Percentiles rank a stretch among this genome's conserved stretches.
Conservation (phyloP, 345 rosid genomes). For the Populus euphratica region DNA sequence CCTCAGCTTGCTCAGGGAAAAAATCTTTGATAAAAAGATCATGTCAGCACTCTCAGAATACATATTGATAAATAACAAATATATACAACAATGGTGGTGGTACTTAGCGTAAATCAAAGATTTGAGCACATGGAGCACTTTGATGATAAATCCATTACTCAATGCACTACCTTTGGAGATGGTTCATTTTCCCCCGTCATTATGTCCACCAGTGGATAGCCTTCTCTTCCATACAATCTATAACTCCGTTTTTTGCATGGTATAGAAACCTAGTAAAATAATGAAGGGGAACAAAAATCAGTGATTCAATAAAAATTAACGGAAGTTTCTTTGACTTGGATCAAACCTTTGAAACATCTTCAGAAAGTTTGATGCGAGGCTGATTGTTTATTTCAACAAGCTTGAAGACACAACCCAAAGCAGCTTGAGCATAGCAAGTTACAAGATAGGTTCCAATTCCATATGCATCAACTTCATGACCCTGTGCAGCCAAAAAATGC, state of each 20-base stretch:
- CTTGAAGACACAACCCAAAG: conserved; percentile 95
- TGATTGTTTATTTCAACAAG: conserved; percentile 88
- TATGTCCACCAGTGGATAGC: conserved; percentile 90
- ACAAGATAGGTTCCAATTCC: conserved; percentile 94
- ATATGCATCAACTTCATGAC: conserved; percentile 88
- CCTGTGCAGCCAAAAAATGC: conserved; percentile 36
- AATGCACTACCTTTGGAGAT: conserved; percentile 63
- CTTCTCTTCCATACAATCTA: conserved; percentile 84
- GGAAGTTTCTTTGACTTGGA: conserved; percentile 2
- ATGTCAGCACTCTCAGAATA: background rate
- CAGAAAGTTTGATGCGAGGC: conserved; percentile 98
- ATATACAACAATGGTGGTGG: background rate
- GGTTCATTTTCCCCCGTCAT: conserved; percentile 92
- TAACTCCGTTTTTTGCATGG: conserved; percentile 81
- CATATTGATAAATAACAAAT: background rate
- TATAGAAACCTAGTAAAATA: conserved; percentile 64
- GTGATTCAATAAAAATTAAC: background rate
- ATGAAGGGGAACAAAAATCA: background rate
- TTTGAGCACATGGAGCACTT: background rate
- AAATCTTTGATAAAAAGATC: background rate
- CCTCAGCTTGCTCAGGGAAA: background rate
- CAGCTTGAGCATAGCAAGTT: conserved; percentile 92
- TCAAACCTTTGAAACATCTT: conserved; percentile 90
- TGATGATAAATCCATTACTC: background rate
- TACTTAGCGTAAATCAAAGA: background rate